Base-by-base conservation (phyloP, 106 monocot genomes). In the Dioscorea dumetorum region DNA sequence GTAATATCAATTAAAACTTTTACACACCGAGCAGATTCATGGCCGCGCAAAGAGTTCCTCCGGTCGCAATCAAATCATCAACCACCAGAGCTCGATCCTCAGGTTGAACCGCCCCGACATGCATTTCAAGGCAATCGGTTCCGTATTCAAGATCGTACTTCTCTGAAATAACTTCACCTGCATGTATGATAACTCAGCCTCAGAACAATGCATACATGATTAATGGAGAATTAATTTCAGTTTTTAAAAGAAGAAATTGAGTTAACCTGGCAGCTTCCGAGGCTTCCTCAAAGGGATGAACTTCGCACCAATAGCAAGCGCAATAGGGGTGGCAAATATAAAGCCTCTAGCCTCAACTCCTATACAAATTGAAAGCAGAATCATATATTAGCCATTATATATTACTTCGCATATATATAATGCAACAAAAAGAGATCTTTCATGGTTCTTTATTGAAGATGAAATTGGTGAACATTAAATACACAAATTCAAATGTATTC, bases 41-140 rank as follows among this genome's bases (percentile, higher is more conserved):
- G 57, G 82, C 82, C 52, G 82, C 82, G 54, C 77, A 73, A 11
- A 82, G 73, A 23, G 82, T 82, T 50, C 82, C 82, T 24, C 82
- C 82, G 5, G 82, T 82, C 5, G 82, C 82, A 21, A 82, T 65
- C 54, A 82, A 57, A 74, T 82, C 82, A 66, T 82, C 82, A 58
- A 82, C 77, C 16, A 82, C 68, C 69, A 82, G 18, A 49, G 77
- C 73, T 50, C 50, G 82, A 14, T 82, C 82, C 33, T 73, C 77
- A 35, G 77, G 69, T 58, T 78, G 69, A 5, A 77, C 77, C 19
- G 82, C 82, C 6, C 74, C 82, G 18, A 73, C 61, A 57, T 82
- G 77, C 77, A 82, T 82, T 52, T 82, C 77, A 50, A 82, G 67
- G 60, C 82, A 78, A 60, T 82, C 82, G 5, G 82, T 66, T 63